These are phyloP conservation scores for Serendipita sp. DNA, from an alignment of 768 basidiomycete genomes.

Conservation along the genomic window DNA sequence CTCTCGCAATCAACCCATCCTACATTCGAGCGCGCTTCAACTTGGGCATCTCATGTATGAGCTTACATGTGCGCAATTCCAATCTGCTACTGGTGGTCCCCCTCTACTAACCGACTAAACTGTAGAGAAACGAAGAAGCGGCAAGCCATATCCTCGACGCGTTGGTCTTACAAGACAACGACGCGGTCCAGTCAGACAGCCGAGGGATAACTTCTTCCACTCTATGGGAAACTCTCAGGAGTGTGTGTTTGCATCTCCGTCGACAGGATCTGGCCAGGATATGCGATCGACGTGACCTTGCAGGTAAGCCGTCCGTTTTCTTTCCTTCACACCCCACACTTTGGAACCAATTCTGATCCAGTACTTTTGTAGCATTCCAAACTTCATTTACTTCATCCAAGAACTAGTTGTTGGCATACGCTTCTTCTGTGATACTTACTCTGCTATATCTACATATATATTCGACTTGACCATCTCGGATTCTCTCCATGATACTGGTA, in stretches of 20 bases:
- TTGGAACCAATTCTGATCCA: neutral
- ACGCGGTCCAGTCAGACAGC: slow-evolving; percentile 39
- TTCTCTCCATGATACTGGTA: too few relatives aligned
- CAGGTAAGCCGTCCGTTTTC: slow-evolving; percentile 25
- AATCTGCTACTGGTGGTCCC: slow-evolving; percentile 6
- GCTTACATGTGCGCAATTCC: slow-evolving; percentile 42
- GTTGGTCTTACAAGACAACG: slow-evolving; percentile 74
- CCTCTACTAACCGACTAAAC: slow-evolving; percentile 11
- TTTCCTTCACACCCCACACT: neutral
- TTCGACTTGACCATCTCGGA: neutral
- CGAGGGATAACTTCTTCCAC: slow-evolving; percentile 62
- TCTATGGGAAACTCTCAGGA: slow-evolving; percentile 81
- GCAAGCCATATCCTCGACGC: slow-evolving; percentile 80
- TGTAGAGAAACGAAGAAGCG: slow-evolving; percentile 71
- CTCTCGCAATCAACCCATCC: slow-evolving; percentile 71
- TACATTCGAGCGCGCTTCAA: slow-evolving; percentile 92
- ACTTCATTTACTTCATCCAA: slow-evolving; percentile 6
- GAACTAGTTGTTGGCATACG: neutral
- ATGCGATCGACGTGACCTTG: slow-evolving; percentile 59
- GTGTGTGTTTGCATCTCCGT: slow-evolving; percentile 66
- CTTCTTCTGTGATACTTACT: neutral
- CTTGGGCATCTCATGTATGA: slow-evolving; percentile 83
- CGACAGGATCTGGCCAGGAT: slow-evolving; percentile 58
- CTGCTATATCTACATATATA: neutral
- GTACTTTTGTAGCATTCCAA: slow-evolving; percentile 9